These are phyloP conservation scores for Hepatocystis sp. DNA, from an alignment of 169 alveolate genomes.

Conservation along the genomic window DNA sequence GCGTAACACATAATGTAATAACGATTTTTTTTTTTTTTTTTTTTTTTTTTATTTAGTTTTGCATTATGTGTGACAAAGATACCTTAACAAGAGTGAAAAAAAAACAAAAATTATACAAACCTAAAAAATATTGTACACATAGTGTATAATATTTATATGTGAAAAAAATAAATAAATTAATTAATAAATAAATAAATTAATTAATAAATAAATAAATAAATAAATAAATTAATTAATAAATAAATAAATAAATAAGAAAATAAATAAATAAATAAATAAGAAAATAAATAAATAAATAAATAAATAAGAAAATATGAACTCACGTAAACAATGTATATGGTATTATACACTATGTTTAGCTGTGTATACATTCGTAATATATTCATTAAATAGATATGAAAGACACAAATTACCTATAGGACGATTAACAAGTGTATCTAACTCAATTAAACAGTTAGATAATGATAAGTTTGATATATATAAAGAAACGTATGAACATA, in stretches of 20 bases:
- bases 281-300: too few relatives aligned
- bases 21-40: constrained; percentile 8
- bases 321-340: constrained; percentile 28
- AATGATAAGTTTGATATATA: not conserved
- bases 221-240: too few relatives aligned
- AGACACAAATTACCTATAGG: constrained; percentile 25
- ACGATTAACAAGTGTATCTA: not conserved
- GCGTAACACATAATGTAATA: not conserved
- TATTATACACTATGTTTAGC: constrained; percentile 24
- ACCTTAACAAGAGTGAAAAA: too few relatives aligned
- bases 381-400: constrained; percentile 45
- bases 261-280: too few relatives aligned
- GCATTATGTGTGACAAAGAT: too few relatives aligned
- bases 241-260: too few relatives aligned
- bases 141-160: too few relatives aligned
- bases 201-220: too few relatives aligned
- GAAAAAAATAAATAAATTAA: too few relatives aligned
- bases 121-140: too few relatives aligned
- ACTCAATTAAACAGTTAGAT: not conserved
- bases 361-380: constrained; percentile 22
- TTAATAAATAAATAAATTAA: too few relatives aligned
- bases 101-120: too few relatives aligned
- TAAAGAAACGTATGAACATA: not conserved
- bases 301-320: constrained; percentile 22
- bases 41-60: not conserved